Base-by-base conservation (phyloP, 805 yeast genomes). In the Metschnikowia cerradonensis region DNA sequence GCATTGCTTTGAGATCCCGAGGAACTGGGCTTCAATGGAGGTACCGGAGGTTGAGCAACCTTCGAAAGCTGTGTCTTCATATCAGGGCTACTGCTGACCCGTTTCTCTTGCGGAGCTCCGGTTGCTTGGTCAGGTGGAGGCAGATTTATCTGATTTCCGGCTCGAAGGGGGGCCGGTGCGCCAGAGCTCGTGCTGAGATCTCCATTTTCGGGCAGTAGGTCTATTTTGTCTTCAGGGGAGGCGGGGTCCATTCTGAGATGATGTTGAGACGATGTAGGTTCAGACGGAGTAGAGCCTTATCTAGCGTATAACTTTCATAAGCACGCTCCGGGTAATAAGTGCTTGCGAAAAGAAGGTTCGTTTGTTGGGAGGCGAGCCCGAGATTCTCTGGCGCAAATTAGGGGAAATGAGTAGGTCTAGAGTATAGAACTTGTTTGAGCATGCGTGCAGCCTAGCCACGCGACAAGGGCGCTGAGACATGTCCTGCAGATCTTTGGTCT, bases 401-500 rank as follows among this genome's bases (percentile, higher is more conserved):
- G 22, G 26, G n/a, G 33, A 4, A 20, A 32, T 20, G 30, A 6
- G 11, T 26, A 31, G 36, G 45, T 41, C 6, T 31, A 30, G 7
- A 22, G 20, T 40, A 17, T 40, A 13, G 26, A 40, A 40, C 34
- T 33, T 33, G 31, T 19, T 42, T 42, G 31, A 20, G 30, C 33
- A 42, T 42, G 45, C 45, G 43, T 40, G 43, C 37, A 33, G 20
- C 45, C 37, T 20, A 20, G 45, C 19, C 38, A 42, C 45, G 45
- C 45, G 45, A 42, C 45, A 42, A 42, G 45, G 45, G 38, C 45
- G 38, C 38, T 42, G 8, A 40, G 43, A 15, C 31, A 39, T 32
- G 15, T 33, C 45, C 45, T 41, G 45, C 45, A 41, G 45, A 41
- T 11, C 40, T 37, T 22, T 31, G 11, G 14, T 23, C 30, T 37